A percentile compares a stretch with the other conserved stretches of the same genome.
phyloP scores from a whole-genome alignment of 225 moss, liverwort and hornwort genomes.

The Rhytidiadelphus loreus region DNA sequence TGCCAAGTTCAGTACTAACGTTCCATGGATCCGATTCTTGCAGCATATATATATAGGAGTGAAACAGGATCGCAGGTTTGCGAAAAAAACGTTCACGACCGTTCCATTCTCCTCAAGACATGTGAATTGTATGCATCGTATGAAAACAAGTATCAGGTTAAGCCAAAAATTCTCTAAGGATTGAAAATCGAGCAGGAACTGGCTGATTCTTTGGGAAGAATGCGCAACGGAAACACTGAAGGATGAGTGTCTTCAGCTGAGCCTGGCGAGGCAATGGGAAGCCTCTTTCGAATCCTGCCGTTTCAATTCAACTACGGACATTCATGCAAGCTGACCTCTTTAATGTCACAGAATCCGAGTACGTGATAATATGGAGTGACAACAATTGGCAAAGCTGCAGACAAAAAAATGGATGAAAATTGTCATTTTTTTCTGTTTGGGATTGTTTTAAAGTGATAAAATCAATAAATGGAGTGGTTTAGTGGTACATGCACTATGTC shows the following conservation, averaged over 20 bases:
- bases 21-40: background rate
- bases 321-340: background rate
- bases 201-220: background rate
- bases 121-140: background rate
- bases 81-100: background rate
- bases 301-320: background rate
- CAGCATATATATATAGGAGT: background rate
- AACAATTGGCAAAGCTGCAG: background rate
- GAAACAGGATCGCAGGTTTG: background rate
- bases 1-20: background rate
- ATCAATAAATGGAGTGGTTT: too few species aligned
- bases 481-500: too few species aligned
- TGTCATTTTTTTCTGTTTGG: rapidly evolving
- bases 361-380: background rate
- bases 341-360: background rate
- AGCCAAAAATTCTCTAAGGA: background rate
- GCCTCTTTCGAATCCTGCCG: background rate
- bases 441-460: too few species aligned
- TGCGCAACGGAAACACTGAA: background rate
- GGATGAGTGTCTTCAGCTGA: background rate
- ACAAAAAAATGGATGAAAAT: background rate
- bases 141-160: background rate
- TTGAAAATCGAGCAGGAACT: background rate
- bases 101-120: background rate
- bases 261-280: background rate